Evolutionary conservation across 805 yeast genomes (phyloP).

Genomic region (Clavispora santaluciae): DNA sequence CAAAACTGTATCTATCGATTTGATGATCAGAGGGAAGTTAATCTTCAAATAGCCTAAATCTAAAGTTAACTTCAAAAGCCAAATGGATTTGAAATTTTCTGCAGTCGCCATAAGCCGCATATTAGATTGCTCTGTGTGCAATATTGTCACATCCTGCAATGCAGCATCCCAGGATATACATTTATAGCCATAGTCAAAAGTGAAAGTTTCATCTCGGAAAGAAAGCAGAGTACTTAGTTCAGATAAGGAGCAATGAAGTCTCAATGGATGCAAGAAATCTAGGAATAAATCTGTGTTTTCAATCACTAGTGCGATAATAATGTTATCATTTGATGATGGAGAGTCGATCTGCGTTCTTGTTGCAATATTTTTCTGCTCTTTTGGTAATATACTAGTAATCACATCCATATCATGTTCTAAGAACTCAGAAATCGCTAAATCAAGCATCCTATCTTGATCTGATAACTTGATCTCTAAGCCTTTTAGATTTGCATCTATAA

Average conservation of each 20-base stretch:
- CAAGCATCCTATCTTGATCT: slow-evolving; percentile 4
- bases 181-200: slow-evolving; percentile 4
- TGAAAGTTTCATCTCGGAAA: background rate
- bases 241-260: background rate
- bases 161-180: slow-evolving; percentile 15
- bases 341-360: background rate
- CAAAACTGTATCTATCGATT: slow-evolving; percentile 15
- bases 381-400: background rate
- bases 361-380: background rate
- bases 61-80: background rate
- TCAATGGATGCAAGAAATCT: background rate
- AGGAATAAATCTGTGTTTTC: background rate
- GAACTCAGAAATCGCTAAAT: background rate
- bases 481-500: slow-evolving; percentile 2
- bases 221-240: background rate
- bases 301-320: background rate
- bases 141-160: slow-evolving; percentile 12
- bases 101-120: slow-evolving; percentile 15
- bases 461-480: slow-evolving; percentile 5
- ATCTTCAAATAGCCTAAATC: slow-evolving; percentile 29
- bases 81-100: slow-evolving; percentile 5
- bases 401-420: background rate
- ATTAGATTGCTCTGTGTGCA: slow-evolving; percentile 26
- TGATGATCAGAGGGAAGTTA: slow-evolving; percentile 20
- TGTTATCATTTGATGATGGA: background rate